A percentile compares a stretch with the other conserved stretches of the same genome.
These are phyloP conservation scores for Apiotrichum domesticum DNA, from an alignment of 1,284 basidiomycete species.

Conservation along the genomic window DNA sequence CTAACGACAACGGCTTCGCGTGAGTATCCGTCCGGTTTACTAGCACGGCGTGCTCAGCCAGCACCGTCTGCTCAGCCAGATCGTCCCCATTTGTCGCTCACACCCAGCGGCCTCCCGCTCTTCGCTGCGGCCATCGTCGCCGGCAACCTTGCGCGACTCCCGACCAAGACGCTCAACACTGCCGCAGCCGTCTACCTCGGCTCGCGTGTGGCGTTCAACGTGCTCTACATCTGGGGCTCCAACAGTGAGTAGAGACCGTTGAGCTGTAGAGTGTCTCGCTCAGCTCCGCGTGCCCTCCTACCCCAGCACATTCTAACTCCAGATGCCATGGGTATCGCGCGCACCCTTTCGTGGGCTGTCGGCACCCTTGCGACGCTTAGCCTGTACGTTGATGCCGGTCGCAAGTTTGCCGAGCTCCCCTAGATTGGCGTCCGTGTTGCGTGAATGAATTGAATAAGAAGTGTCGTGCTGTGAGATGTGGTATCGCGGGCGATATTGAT, in stretches of 20 bases:
- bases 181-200: constrained; percentile 26
- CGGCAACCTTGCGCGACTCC: constrained; percentile 31
- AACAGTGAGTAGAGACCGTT: constrained; percentile 19
- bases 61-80: too few species aligned
- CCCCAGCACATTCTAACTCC: neutral
- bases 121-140: constrained; percentile 31
- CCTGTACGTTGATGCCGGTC: constrained; percentile 25
- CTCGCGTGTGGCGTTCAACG: constrained; percentile 25
- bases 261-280: too few species aligned
- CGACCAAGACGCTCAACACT: constrained; percentile 27
- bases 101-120: constrained; percentile 11
- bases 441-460: too few species aligned
- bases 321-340: constrained; percentile 21
- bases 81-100: neutral
- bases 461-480: too few species aligned
- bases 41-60: too few species aligned
- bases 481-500: too few species aligned
- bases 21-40: neutral
- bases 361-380: constrained; percentile 13
- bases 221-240: constrained; percentile 30
- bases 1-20: constrained; percentile 28
- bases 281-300: too few species aligned
- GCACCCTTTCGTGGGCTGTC: constrained; percentile 18
- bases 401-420: constrained; percentile 6
- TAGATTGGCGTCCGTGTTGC: neutral